Evolutionary conservation across 2,329 filamentous ascomycete genomes (phyloP).

Genomic region (Microascus cirrosus): DNA sequence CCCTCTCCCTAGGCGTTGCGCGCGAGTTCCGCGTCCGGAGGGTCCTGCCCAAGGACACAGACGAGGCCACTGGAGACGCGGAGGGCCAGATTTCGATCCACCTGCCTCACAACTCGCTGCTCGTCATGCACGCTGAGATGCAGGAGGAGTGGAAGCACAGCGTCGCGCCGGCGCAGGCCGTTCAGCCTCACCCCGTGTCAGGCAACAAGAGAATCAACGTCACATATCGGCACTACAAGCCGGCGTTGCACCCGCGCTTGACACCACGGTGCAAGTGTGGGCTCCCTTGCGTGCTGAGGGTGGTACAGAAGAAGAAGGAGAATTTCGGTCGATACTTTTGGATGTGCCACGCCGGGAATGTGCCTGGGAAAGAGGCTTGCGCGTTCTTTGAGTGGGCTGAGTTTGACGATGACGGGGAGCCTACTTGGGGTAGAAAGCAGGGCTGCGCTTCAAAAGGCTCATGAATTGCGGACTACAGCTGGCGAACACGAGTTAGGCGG

Average conservation of each 20-base stretch:
- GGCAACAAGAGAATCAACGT: constrained; percentile 80
- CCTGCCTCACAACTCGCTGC: constrained; percentile 83
- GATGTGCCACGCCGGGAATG: constrained; percentile 77
- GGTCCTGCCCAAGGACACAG: constrained; percentile 50
- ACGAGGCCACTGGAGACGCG: constrained; percentile 39
- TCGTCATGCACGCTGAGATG: constrained; percentile 97
- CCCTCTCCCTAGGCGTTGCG: constrained; percentile 81
- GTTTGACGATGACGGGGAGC: constrained; percentile 79
- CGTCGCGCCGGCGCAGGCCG: constrained; percentile 61
- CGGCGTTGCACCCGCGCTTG: constrained; percentile 61
- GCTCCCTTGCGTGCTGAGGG: constrained; percentile 58
- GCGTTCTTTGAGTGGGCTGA: constrained; percentile 76
- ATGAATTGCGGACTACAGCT: neutral
- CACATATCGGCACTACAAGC: constrained; percentile 81
- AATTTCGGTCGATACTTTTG: constrained; percentile 78
- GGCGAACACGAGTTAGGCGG: no score
- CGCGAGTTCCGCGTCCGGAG: constrained; percentile 82
- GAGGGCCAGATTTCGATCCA: constrained; percentile 88
- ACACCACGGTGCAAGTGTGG: constrained; percentile 72
- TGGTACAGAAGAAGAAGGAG: constrained; percentile 67
- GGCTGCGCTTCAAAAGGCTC: neutral
- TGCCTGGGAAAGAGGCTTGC: constrained; percentile 59
- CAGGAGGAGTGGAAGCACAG: constrained; percentile 95
- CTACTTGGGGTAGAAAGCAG: constrained; percentile 24
- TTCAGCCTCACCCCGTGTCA: constrained; percentile 76